phyloP scores from a whole-genome alignment of 495 filamentous ascomycete species.

The Zalerion maritima region DNA sequence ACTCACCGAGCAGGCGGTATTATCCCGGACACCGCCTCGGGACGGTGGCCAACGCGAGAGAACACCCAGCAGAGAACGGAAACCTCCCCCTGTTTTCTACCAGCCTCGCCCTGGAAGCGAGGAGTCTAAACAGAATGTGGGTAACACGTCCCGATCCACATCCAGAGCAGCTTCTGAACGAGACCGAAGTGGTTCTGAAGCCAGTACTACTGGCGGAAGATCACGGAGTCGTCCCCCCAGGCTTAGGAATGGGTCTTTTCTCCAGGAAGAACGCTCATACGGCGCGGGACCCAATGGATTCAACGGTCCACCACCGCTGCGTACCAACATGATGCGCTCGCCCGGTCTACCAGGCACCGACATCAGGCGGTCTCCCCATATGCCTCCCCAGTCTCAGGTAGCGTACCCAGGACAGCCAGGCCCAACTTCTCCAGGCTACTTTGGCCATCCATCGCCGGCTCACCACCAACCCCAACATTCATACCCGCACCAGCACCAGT shows the following conservation, averaged over 20 bases:
- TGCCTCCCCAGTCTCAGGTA: constrained; percentile 32
- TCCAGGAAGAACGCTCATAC: constrained; percentile 22
- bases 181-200: constrained; percentile 49
- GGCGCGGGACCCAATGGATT: constrained; percentile 15
- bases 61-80: constrained; percentile 30
- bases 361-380: constrained; percentile 27
- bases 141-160: constrained; percentile 10
- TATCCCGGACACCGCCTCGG: constrained; percentile 12
- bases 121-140: constrained; percentile 13
- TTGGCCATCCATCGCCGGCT: constrained; percentile 32
- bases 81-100: constrained; percentile 26
- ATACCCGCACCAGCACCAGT: constrained; percentile 13
- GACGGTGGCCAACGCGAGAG: constrained; percentile 19
- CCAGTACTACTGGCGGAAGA: constrained; percentile 30
- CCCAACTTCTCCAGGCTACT: constrained; percentile 16
- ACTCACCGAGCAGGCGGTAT: constrained; percentile 8
- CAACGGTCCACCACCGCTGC: constrained; percentile 12
- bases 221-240: constrained; percentile 35
- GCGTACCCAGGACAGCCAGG: constrained; percentile 10
- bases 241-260: constrained; percentile 25
- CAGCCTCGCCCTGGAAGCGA: constrained; percentile 25
- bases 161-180: constrained; percentile 24
- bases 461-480: constrained; percentile 18
- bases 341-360: constrained; percentile 29
- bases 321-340: constrained; percentile 21